phyloP scores from a whole-genome alignment of 2,329 filamentous ascomycete species.

The Ambrosiella beaveri region DNA sequence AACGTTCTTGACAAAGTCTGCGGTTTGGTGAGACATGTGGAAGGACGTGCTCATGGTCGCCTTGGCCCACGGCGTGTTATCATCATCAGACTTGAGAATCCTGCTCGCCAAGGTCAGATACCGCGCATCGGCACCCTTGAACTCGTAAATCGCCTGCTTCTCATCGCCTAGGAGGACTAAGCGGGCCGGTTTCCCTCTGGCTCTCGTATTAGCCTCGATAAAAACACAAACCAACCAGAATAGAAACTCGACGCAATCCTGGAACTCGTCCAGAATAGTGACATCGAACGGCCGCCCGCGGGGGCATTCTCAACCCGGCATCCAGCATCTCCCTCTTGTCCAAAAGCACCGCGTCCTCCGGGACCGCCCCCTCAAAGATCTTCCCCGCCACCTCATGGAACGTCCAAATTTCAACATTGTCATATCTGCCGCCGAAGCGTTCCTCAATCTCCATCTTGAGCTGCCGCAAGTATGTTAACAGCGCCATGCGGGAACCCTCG shows the following conservation, averaged over 20 bases:
- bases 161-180: constrained; percentile 20
- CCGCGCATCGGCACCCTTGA: constrained; percentile 18
- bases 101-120: constrained; percentile 17
- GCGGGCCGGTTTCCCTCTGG: constrained; percentile 13
- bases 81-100: constrained; percentile 14
- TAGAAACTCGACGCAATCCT: constrained; percentile 18
- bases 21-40: constrained; percentile 16
- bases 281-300: constrained; percentile 17
- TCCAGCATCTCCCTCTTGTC: not conserved
- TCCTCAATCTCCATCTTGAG: constrained; percentile 17
- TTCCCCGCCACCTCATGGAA: constrained; percentile 17
- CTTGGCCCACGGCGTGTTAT: constrained; percentile 14
- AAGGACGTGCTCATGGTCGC: constrained; percentile 17
- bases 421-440: constrained; percentile 15
- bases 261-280: constrained; percentile 20
- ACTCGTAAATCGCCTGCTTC: constrained; percentile 18
- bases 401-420: constrained; percentile 16
- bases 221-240: constrained; percentile 18
- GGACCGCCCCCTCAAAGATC: constrained; percentile 14
- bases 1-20: constrained; percentile 17
- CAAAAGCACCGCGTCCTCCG: constrained; percentile 15
- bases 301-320: constrained; percentile 15
- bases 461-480: constrained; percentile 19
- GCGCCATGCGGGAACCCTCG: constrained; percentile 13
- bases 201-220: constrained; percentile 15